A percentile compares a stretch with the other conserved stretches of the same genome.
Conservation (phyloP, 495 filamentous ascomycete genomes). For the Beverwykella pulmonaria region DNA sequence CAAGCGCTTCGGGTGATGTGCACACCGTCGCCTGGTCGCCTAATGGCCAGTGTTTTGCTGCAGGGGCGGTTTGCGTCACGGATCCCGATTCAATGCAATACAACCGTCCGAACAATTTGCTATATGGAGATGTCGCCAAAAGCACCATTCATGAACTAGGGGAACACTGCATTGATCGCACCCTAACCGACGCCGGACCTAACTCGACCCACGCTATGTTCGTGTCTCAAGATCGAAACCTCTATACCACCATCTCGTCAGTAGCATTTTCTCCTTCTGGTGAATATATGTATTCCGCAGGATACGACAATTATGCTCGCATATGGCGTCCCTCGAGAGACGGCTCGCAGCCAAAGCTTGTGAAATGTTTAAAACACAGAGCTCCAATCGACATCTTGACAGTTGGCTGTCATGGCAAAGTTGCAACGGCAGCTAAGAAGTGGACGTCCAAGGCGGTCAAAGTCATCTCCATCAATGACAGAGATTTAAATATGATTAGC, state of each 20-base stretch:
- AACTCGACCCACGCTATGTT: conserved; percentile 62
- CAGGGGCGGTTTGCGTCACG: conserved; percentile 71
- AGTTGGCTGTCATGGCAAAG: conserved; percentile 44
- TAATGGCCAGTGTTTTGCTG: conserved; percentile 49
- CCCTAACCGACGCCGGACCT: conserved; percentile 48
- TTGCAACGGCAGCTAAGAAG: conserved; percentile 56
- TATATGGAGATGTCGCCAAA: conserved; percentile 64
- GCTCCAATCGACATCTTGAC: conserved; percentile 74
- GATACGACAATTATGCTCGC: conserved; percentile 80
- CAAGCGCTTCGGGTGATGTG: conserved; percentile 59
- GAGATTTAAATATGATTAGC: conserved; percentile 1
- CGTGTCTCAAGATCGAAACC: conserved; percentile 65
- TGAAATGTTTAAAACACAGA: conserved; percentile 62
- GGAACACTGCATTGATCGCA: conserved; percentile 62
- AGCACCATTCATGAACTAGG: conserved; percentile 65
- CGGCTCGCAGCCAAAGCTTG: conserved; percentile 44
- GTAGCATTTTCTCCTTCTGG: conserved; percentile 67
- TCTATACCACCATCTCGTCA: conserved; percentile 78
- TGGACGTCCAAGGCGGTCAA: conserved; percentile 48
- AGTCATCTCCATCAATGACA: conserved; percentile 13
- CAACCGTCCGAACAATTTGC: conserved; percentile 76
- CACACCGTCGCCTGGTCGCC: conserved; percentile 59
- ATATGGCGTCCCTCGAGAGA: conserved; percentile 62
- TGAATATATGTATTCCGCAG: conserved; percentile 69
- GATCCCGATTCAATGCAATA: conserved; percentile 81